Base-by-base conservation (phyloP, 305 asterid genomes). In the Fraxinus floribunda region DNA sequence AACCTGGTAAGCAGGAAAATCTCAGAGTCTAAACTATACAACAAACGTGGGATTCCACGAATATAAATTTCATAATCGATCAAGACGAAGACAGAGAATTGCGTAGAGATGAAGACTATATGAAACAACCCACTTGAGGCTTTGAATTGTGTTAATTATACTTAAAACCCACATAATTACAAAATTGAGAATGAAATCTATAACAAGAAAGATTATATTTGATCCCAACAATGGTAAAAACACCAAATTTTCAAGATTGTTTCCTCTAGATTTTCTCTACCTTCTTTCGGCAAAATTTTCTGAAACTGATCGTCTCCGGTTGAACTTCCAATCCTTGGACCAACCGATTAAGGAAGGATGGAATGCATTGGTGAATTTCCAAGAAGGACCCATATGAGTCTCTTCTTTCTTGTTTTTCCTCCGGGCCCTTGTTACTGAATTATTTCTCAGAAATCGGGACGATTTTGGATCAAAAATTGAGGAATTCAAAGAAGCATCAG, bases 251-350 rank as follows among this genome's bases (percentile, higher is more conserved):
- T 62, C 60, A 68, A 57, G 81, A 55, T 60, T 85, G 84, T 85
- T 73, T 79, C 71, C 76, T 71, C 35, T 15, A 76, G 30, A 20
- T 74, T 32, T 35, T 57, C 70, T 74, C 91, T 92, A 89, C 85
- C 83, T 87, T 78, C 62, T 81, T 79, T 84, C 86, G 79, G 85
- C 86, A 82, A 89, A 87, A 81, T 77, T 89, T 80, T 90, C 96
- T n/a, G 93, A 89, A 75, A 81, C 89, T 20, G 92, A 83, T 79
- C 91, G 88, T 86, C 93, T 89, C 20, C 95, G 87, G 82, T 83
- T 89, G 86, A 92, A 84, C 89, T 89, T 89, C 75, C 91, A 83
- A 86, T 93, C 97, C 94, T 89, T 85, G 2, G 95, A 90, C 85
- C 90, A 86, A 82, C 90, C 90, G 15, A 89, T 80, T 1, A 95